A percentile compares a stretch with the other conserved stretches of the same genome.
These are phyloP conservation scores for Petrea volubilis DNA, from an alignment of 257 asterid species.

Conservation along the genomic window DNA sequence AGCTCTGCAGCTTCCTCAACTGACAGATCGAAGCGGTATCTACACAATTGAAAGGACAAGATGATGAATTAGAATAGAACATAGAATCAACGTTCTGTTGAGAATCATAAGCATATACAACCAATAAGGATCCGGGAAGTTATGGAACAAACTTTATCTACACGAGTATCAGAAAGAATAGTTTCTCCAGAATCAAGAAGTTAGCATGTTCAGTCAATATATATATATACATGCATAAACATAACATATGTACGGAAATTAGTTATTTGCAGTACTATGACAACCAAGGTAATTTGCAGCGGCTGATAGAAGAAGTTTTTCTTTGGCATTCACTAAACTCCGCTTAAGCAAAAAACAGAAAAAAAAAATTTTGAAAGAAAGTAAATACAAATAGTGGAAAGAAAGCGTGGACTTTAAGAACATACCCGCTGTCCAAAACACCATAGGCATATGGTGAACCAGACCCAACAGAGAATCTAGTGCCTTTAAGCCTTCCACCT, in stretches of 20 bases:
- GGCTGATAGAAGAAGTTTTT: background rate
- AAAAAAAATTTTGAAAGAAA: background rate
- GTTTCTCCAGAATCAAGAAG: background rate
- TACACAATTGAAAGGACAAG: slow-evolving; percentile 22
- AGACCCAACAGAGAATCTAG: slow-evolving; percentile 93
- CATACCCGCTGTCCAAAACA: slow-evolving; percentile 88
- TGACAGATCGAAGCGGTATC: slow-evolving; percentile 66
- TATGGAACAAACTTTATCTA: background rate
- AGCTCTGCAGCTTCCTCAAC: slow-evolving; percentile 89
- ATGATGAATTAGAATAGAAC: background rate
- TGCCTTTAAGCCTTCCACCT: slow-evolving; percentile 97
- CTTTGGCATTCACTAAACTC: background rate
- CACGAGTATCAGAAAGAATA: background rate
- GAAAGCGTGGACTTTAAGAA: slow-evolving; percentile 16
- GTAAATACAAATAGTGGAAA: background rate
- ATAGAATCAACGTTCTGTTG: background rate
- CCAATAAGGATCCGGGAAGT: background rate
- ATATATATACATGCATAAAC: no score
- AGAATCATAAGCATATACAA: background rate
- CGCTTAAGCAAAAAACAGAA: background rate
- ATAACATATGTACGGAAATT: background rate
- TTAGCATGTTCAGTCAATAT: background rate
- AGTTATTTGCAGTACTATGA: background rate
- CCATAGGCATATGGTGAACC: slow-evolving; percentile 99
- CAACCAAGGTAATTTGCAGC: background rate